These are phyloP conservation scores for Plasmodium gaboni DNA, from an alignment of 169 alveolate species.

Conservation along the genomic window DNA sequence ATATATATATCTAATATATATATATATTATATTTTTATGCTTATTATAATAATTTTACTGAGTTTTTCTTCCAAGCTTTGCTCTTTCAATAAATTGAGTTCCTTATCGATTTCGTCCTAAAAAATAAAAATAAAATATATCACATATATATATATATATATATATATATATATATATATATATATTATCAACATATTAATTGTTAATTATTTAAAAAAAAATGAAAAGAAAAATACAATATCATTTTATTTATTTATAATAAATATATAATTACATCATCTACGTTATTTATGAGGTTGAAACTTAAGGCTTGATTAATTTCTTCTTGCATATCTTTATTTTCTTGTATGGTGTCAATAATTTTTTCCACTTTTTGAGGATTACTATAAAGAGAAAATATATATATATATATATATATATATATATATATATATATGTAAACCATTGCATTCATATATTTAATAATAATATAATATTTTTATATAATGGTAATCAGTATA, in stretches of 20 bases:
- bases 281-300: constrained; percentile 61
- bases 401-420: not conserved
- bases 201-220: not conserved
- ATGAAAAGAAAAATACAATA: not conserved
- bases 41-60: constrained; percentile 23
- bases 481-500: no score
- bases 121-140: not conserved
- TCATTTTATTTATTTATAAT: not conserved
- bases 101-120: constrained; percentile 72
- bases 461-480: no score
- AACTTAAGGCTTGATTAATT: constrained; percentile 78
- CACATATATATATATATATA: not conserved
- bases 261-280: constrained; percentile 45
- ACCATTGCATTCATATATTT: no score
- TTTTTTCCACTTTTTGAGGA: constrained; percentile 79
- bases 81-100: constrained; percentile 59
- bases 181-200: not conserved
- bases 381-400: constrained; percentile 44
- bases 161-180: not conserved
- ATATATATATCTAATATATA: not conserved
- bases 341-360: constrained; percentile 85
- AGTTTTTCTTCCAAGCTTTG: constrained; percentile 70
- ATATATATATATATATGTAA: not conserved
- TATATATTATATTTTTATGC: not conserved
- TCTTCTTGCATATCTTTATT: constrained; percentile 83